Base-by-base conservation (phyloP, 305 asterid genomes). In the Plantago coronopus region DNA sequence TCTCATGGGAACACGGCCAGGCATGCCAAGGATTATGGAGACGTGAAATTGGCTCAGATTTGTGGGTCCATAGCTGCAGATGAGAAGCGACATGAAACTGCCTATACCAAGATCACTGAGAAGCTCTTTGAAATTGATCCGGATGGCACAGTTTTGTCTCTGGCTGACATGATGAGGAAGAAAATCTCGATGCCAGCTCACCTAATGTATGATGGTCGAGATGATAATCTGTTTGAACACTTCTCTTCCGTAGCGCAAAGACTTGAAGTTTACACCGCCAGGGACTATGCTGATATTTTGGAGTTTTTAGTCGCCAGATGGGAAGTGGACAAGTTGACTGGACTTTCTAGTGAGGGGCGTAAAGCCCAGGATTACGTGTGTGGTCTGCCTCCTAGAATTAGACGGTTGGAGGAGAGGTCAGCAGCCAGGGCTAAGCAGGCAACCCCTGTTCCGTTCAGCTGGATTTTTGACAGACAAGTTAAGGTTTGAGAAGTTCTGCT, bases 1-100 rank as follows among this genome's bases (percentile, higher is more conserved):
- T 84, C 94, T 7, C 95, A 87, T 54, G 95, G 95, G 3, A 87
- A 87, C 88, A 87, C 90, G 14, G 95, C 95, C 7, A 65, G 90
- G 70, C 95, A 64, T 0, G 95, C 88, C 47, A 87, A 87, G 81
- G 76, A 79, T 43, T 79, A 76, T 3, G 95, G 95, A 0, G 94
- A 84, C 81, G 43, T 72, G 42, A 87, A 87, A 31, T 73, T 87
- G 45, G 95, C 95, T 3, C 95, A 80, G 71, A 79, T 84, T 61
- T 82, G 95, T 31, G 94, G 95, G n/a, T 77, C 70, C 42, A 84
- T 87, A 6, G 93, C 95, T 1, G 86, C 95, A 19, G 94, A 87
- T n/a, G 94, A 87, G 83, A 87, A 81, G 66, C 88, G 95, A 45
- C 95, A 87, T 21, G 94, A 87, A 78, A 84, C 87, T 19, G 95